phyloP scores from a whole-genome alignment of 371 early-diverging fungal genomes.

The Circinella umbellata region DNA sequence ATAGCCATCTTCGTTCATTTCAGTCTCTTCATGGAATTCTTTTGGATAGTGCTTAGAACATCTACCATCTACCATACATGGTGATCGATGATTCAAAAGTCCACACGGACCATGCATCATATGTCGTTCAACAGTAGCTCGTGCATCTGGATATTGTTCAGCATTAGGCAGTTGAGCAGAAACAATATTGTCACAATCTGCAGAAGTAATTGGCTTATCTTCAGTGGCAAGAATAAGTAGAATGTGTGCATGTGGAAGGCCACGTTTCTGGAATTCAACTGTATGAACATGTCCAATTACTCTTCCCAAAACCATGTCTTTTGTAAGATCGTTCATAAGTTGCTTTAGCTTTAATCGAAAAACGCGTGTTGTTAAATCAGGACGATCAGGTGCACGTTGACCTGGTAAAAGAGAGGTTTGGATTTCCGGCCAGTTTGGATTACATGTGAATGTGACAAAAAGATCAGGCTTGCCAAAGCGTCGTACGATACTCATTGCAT shows the following conservation, averaged over 20 bases:
- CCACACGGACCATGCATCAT: constrained; percentile 54
- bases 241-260: constrained; percentile 1
- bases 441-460: constrained; percentile 9
- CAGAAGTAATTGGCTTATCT: neutral
- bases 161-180: neutral
- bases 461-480: constrained; percentile 4
- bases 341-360: neutral
- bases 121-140: constrained; percentile 10
- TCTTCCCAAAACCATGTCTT: too few species aligned
- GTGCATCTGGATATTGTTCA: neutral
- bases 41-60: constrained; percentile 34
- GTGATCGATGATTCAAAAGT: constrained; percentile 11
- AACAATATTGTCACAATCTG: neutral
- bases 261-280: neutral
- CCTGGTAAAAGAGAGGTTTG: neutral
- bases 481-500: constrained; percentile 8
- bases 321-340: neutral
- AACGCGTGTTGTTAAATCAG: constrained; percentile 11
- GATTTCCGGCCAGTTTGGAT: neutral
- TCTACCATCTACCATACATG: constrained; percentile 32
- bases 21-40: constrained; percentile 15
- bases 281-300: neutral
- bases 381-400: constrained; percentile 8
- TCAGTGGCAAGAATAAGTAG: neutral
- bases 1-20: constrained; percentile 7